Evolutionary conservation across 306 rosid genomes (phyloP).

Genomic region (Quercus robur): DNA sequence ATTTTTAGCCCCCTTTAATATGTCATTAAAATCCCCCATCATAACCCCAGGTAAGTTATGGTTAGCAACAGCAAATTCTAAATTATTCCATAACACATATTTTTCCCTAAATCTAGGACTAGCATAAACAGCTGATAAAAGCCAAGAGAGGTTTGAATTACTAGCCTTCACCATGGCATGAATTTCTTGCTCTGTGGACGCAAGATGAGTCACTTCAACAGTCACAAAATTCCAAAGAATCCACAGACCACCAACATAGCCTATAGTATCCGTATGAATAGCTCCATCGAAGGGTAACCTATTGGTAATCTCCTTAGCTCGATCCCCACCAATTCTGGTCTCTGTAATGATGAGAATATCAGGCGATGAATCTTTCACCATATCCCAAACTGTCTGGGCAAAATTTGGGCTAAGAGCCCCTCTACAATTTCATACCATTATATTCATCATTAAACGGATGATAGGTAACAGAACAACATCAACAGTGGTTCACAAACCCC

Average conservation of each 20-base stretch:
- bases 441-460: neutral
- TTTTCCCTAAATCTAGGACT: neutral
- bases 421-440: neutral
- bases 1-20: neutral
- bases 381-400: rapidly evolving
- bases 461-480: too few relatives aligned
- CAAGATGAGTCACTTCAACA: neutral
- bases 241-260: neutral
- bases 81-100: neutral
- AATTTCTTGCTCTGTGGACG: neutral
- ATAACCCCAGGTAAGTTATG: neutral
- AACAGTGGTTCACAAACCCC: too few relatives aligned
- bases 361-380: too few relatives aligned
- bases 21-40: neutral
- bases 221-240: neutral
- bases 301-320: neutral
- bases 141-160: neutral
- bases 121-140: neutral
- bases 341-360: neutral
- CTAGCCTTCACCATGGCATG: neutral
- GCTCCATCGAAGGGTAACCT: neutral
- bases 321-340: neutral
- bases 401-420: neutral
- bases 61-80: neutral
- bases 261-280: neutral